Evolutionary conservation across 2,329 filamentous ascomycete genomes (phyloP), one percentile per base, ranked within the genome.

Genomic region (Parasarocladium wereldwijsianum): DNA sequence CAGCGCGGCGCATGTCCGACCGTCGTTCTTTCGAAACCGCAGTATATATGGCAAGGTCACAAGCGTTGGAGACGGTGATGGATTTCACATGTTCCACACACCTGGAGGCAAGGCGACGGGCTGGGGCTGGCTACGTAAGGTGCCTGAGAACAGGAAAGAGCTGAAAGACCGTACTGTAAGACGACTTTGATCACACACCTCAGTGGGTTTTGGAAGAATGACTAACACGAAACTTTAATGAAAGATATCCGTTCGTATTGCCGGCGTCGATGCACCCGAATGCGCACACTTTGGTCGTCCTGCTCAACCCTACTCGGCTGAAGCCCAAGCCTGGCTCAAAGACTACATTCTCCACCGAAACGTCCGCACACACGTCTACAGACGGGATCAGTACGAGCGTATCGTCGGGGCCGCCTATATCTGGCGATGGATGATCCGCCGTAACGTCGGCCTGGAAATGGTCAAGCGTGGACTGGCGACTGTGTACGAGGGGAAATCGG

Each of bases 41-140:
- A 86, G 72, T 41, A 48, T 98, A 24, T 79, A 87, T 42, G 90
- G 90, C 10, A 70, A 69, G 37, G 90, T 96, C 24, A 94, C 87
- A 9, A 85, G 81, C 42, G 90, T 98, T 15, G 90, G 92, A 24
- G 90, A 98, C 63, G 92, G 85, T 4, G 90, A 98, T 54, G 87
- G 87, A 49, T 94, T 98, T 51, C 79, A 90, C 42, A 52, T 98
- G 27, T 98, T 79, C 50, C 90, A 98, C 52, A 96, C 85, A 0
- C 90, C 90, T 0, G 87, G 87, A n/a, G 90, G 90, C 8, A 67
- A 75, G 40, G 53, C 86, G 30, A 67, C 78, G 8, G 90, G 90
- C 31, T 98, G 90, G 90, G 85, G 80, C n/a, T 93, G 83, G 84
- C 46, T 90, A 38, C 76, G 84, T 44, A 75, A 57, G 34, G 66